A percentile compares a stretch with the other conserved stretches of the same genome.
Conservation (phyloP, 2,329 filamentous ascomycete genomes). For the Pestalotiopsis sp. region DNA sequence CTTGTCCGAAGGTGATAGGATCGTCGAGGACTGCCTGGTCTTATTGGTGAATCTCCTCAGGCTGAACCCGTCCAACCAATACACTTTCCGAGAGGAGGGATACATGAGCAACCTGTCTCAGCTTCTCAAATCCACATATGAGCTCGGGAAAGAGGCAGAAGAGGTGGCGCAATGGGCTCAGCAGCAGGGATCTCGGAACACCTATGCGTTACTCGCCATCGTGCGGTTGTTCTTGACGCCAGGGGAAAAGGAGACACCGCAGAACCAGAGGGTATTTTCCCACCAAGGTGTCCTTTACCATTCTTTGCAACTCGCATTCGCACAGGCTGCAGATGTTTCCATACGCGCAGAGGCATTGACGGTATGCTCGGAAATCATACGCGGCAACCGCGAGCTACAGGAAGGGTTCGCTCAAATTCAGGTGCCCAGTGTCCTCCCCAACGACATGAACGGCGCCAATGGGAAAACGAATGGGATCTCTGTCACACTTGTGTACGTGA, state of each 20-base stretch:
- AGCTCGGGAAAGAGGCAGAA: constrained; percentile 55
- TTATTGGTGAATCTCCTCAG: constrained; percentile 86
- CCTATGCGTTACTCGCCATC: constrained; percentile 87
- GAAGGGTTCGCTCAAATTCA: constrained; percentile 88
- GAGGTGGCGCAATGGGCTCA: constrained; percentile 75
- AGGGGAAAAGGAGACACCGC: constrained; percentile 77
- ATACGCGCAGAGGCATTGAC: constrained; percentile 86
- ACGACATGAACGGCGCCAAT: constrained; percentile 38
- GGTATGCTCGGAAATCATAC: constrained; percentile 87
- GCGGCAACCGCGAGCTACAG: constrained; percentile 77
- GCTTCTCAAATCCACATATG: constrained; percentile 64
- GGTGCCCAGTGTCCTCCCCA: constrained; percentile 60
- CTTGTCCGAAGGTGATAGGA: constrained; percentile 78
- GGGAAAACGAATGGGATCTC: constrained; percentile 46
- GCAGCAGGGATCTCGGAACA: constrained; percentile 82
- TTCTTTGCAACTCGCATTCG: constrained; percentile 82
- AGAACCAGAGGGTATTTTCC: constrained; percentile 87
- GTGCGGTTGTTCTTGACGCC: constrained; percentile 82
- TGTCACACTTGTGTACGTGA: constrained; percentile 75
- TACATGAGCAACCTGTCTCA: constrained; percentile 73
- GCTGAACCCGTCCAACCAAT: constrained; percentile 89
- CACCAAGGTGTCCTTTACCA: constrained; percentile 79
- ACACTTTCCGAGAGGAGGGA: constrained; percentile 88
- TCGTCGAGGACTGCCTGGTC: constrained; percentile 91
- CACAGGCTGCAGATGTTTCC: constrained; percentile 68